A percentile compares a stretch with the other conserved stretches of the same genome.
Evolutionary conservation across 169 alveolate species (phyloP).

Genomic region (Cryptosporidium canis): DNA sequence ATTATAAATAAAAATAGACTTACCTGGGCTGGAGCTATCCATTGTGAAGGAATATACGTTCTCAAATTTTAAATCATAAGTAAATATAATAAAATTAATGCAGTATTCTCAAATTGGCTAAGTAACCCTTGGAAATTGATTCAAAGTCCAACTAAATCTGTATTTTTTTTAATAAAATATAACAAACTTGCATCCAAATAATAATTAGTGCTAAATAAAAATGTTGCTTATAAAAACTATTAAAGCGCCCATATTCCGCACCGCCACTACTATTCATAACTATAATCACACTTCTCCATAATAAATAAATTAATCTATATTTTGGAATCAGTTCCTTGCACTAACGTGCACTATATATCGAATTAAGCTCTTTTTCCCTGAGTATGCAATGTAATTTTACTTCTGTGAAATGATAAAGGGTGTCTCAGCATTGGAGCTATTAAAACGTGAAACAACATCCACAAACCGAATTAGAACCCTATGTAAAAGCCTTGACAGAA

Average conservation of each 20-base stretch:
- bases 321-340: too few relatives aligned
- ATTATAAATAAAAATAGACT: not conserved
- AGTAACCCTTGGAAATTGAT: not conserved
- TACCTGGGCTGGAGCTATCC: conserved; percentile 71
- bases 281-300: too few relatives aligned
- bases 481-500: conserved; percentile 14
- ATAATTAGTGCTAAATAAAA: not conserved
- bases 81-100: not conserved
- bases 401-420: conserved; percentile 20
- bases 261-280: too few relatives aligned
- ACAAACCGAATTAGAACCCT: conserved; percentile 62
- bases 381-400: not conserved
- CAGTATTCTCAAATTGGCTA: not conserved
- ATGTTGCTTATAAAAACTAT: not conserved
- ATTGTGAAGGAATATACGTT: not conserved
- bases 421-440: conserved; percentile 56
- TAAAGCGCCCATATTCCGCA: not conserved
- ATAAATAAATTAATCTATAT: not conserved
- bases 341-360: too few relatives aligned
- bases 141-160: not conserved
- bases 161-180: not conserved
- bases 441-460: conserved; percentile 25
- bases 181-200: not conserved
- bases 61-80: not conserved
- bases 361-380: not conserved